Percentiles rank a stretch among this genome's conserved stretches.
These are phyloP conservation scores for Amaranthus palmeri DNA, from an alignment of 148 eudicot genomes.

Conservation along the genomic window DNA sequence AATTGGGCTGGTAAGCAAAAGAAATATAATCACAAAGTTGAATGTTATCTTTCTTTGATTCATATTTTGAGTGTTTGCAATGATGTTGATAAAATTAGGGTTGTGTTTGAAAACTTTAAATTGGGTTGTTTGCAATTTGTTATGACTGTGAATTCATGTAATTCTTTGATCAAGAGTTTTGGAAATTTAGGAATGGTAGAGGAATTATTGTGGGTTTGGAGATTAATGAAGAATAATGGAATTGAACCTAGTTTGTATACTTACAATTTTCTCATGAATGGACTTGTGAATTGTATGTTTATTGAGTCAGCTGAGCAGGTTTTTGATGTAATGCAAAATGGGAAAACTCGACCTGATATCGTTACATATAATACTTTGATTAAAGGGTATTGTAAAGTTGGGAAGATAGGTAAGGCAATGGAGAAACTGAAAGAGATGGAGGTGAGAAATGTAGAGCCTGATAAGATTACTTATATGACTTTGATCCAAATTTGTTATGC, in stretches of 20 bases:
- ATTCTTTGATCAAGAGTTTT: conserved; percentile 79
- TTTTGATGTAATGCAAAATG: conserved; percentile 77
- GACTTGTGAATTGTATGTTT: conserved; percentile 48
- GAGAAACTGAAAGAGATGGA: conserved; percentile 72
- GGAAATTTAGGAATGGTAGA: conserved; percentile 89
- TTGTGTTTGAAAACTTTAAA: conserved; percentile 49
- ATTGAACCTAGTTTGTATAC: conserved; percentile 81
- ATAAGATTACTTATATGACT: conserved; percentile 80
- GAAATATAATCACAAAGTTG: conserved; percentile 57
- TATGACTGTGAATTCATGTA: conserved; percentile 46
- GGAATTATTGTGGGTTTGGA: conserved; percentile 94
- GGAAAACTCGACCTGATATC: conserved; percentile 67
- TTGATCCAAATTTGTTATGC: conserved; percentile 81
- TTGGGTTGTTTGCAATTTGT: conserved; percentile 36
- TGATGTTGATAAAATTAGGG: conserved; percentile 53
- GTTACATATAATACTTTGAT: conserved; percentile 89
- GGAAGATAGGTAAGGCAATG: conserved; percentile 67
- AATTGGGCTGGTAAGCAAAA: conserved; percentile 84
- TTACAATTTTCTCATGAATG: conserved; percentile 78
- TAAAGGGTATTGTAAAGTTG: conserved; percentile 83
- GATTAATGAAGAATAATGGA: conserved; percentile 66
- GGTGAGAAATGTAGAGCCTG: conserved; percentile 54
- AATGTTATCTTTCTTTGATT: conserved; percentile 71
- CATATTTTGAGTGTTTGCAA: conserved; percentile 37
- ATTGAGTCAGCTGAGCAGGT: conserved; percentile 83